Evolutionary conservation across 345 rosid species (phyloP).

Genomic region (Theobroma cacao): DNA sequence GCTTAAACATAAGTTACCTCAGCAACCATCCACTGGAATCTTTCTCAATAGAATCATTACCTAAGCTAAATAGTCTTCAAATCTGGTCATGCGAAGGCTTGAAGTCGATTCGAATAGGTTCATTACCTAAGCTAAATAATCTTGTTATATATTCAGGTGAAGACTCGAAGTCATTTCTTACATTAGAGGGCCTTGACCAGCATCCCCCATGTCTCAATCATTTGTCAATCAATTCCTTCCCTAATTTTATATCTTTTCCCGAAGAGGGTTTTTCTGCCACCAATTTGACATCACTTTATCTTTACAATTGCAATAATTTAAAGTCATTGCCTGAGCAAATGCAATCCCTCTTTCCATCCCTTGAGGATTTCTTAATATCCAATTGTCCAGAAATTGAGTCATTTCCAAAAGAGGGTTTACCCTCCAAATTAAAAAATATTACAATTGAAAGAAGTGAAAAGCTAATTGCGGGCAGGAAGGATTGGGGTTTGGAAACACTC

Average conservation of each 20-base stretch:
- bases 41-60: not conserved
- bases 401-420: not conserved
- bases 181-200: not conserved
- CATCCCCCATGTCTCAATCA: not conserved
- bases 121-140: too few species aligned
- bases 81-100: too few species aligned
- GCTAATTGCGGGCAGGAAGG: not conserved
- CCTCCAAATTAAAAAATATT: not conserved
- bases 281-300: not conserved
- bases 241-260: not conserved
- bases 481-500: not conserved
- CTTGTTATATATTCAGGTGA: too few species aligned
- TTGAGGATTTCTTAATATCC: not conserved
- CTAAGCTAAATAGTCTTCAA: too few species aligned
- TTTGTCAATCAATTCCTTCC: accelerated
- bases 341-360: not conserved
- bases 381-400: not conserved
- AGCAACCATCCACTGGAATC: not conserved
- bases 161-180: not conserved
- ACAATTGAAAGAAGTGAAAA: not conserved
- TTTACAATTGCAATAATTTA: not conserved
- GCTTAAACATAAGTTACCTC: too few species aligned
- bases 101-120: too few species aligned
- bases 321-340: not conserved
- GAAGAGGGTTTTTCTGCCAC: not conserved